Base-by-base conservation (phyloP, 2,329 filamentous ascomycete species). In the Stachybotrys elegans region DNA sequence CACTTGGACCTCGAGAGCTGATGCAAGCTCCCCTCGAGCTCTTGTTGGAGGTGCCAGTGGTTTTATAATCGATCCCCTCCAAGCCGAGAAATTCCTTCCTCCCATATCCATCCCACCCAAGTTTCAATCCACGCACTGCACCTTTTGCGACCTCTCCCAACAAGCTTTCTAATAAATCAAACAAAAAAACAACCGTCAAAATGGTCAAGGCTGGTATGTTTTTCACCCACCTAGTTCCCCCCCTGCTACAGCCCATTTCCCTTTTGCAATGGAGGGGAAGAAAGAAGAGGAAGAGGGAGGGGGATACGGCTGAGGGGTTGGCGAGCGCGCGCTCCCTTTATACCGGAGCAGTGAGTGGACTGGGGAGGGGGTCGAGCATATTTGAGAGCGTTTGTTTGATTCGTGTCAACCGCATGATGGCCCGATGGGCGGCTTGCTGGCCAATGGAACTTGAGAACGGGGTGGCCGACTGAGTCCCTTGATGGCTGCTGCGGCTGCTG, bases 161-260 rank as follows among this genome's bases (percentile, higher is more conserved):
- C n/a, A n/a, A n/a, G n/a, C n/a, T n/a, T n/a, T n/a, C 29, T 32
- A 36, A 5, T 36, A n/a, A 11, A 13, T 17, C 17, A 56, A 47
- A 49, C 41, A 40, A 46, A 63, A 59, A 60, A 55, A 62, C 70
- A 75, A 57, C 73, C 75, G 73, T 75, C 86, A 95, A 83, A 83
- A 96, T 96, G 91, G 91, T 96, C 79, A 96, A 95, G 82, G 91
- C 92, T 76, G 88, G 89, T 95, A 82, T 66, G 86, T 43, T 50
- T 50, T 55, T 45, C 32, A 51, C 5, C 16, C 35, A 37, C 13
- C n/a, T 13, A 14, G 16, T 17, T 37, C n/a, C 40, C 43, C 34
- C 40, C 40, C 49, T 48, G 43, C 48, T 48, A 43, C 7, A 32
- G 29, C 29, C 5, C 17, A 16, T n/a, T 19, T 25, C 29, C 13